These are phyloP conservation scores for Globisporangium cylindrosporum DNA, from an alignment of 352 stramenopile genomes.

Conservation along the genomic window DNA sequence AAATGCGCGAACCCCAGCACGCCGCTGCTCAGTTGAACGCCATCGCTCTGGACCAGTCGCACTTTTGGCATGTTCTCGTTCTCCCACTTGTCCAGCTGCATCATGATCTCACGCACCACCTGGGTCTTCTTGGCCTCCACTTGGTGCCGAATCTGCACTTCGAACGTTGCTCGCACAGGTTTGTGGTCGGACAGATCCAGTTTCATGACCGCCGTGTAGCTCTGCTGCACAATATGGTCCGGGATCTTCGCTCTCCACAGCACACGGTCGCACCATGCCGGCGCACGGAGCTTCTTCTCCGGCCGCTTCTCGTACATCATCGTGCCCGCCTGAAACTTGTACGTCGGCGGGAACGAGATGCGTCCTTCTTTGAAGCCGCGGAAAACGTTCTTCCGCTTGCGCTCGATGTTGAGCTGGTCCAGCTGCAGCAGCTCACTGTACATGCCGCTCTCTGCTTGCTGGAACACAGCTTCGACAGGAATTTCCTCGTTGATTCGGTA, in stretches of 20 bases:
- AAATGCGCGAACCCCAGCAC: conserved; percentile 64
- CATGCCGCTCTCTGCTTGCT: conserved; percentile 37
- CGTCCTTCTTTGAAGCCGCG: conserved; percentile 89
- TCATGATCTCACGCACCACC: conserved; percentile 93
- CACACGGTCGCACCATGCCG: conserved; percentile 94
- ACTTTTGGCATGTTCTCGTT: conserved; percentile 96
- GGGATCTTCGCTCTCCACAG: conserved; percentile 73
- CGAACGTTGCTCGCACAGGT: conserved; percentile 93
- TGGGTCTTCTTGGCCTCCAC: conserved; percentile 87
- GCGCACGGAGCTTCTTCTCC: conserved; percentile 98
- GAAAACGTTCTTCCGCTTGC: conserved; percentile 71
- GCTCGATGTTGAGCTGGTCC: conserved; percentile 74
- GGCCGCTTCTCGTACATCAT: conserved; percentile 95
- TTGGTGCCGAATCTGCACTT: conserved; percentile 91
- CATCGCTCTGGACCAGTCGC: conserved; percentile 58
- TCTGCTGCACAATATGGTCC: conserved; percentile 52
- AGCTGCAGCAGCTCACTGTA: conserved; percentile 29
- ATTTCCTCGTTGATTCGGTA: conserved; percentile 87
- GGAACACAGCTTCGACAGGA: conserved; percentile 72
- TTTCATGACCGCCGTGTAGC: conserved; percentile 89
- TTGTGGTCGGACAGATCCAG: conserved; percentile 98
- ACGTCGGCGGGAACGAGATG: conserved; percentile 94
- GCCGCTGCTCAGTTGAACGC: conserved; percentile 38
- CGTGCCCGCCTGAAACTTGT: conserved; percentile 97
- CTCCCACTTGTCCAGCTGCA: conserved; percentile 94